phyloP scores from a whole-genome alignment of 2,329 filamentous ascomycete genomes.

The Xylaria sp. region DNA sequence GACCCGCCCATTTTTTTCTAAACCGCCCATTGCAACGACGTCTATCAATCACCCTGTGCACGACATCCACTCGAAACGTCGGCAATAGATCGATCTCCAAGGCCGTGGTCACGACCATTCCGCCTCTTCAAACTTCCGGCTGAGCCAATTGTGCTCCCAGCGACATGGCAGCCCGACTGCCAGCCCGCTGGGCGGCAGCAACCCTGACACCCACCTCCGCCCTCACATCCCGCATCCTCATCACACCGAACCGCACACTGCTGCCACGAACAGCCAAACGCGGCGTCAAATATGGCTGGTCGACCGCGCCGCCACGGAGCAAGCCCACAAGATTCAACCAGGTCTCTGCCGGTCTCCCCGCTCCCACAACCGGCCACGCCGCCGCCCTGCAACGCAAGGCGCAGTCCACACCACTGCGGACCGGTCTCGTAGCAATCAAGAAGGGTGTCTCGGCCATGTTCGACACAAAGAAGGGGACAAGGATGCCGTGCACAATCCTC shows the following conservation, averaged over 20 bases:
- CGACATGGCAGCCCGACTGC: conserved; percentile 55
- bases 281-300: conserved; percentile 66
- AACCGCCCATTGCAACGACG: conserved; percentile 15
- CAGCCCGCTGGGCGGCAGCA: conserved; percentile 52
- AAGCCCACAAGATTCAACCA: conserved; percentile 68
- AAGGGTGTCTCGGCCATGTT: conserved; percentile 96
- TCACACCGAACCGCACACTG: conserved; percentile 46
- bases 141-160: conserved; percentile 31
- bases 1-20: conserved; percentile 35
- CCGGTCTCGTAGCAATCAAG: conserved; percentile 85
- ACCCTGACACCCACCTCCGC: conserved; percentile 42
- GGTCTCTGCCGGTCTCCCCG: conserved; percentile 59
- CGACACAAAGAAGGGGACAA: conserved; percentile 71
- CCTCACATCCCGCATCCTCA: conserved; percentile 40
- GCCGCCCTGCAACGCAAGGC: conserved; percentile 65
- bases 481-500: conserved; percentile 87
- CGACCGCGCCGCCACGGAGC: conserved; percentile 56
- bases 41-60: neutral
- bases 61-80: conserved; percentile 2
- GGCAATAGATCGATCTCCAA: neutral
- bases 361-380: conserved; percentile 62
- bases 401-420: conserved; percentile 68
- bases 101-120: neutral
- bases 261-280: conserved; percentile 54
- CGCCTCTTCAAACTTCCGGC: neutral